Evolutionary conservation across 2,329 filamentous ascomycete species (phyloP).

Genomic region (Coniochaeta sp.): DNA sequence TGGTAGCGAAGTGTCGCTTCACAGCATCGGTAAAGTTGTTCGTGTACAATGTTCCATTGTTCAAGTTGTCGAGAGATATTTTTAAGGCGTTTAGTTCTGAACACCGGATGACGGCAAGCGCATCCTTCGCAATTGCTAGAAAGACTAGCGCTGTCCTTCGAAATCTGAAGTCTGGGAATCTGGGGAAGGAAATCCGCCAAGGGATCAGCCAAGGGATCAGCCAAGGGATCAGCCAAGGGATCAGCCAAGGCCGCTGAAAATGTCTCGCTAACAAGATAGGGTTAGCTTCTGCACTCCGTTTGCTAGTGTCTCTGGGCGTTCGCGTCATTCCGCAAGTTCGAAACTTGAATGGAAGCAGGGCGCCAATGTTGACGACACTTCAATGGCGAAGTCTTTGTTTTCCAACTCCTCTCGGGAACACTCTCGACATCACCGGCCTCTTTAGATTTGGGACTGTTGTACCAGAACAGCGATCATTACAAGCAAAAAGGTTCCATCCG

Average conservation of each 20-base stretch:
- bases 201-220: not conserved
- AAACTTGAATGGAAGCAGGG: not conserved
- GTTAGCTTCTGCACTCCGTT: too few relatives aligned
- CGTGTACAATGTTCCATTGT: not conserved
- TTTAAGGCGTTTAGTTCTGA: too few relatives aligned
- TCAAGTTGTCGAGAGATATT: not conserved
- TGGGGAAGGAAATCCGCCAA: not conserved
- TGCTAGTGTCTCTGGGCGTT: too few relatives aligned
- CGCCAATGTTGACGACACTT: not conserved
- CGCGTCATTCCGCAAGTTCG: not conserved
- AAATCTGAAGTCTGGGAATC: too few relatives aligned
- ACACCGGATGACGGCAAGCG: not conserved
- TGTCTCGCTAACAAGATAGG: not conserved
- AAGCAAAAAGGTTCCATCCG: not conserved
- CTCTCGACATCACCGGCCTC: too few relatives aligned
- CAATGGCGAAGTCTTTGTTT: not conserved
- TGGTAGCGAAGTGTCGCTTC: not conserved
- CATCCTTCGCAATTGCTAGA: not conserved
- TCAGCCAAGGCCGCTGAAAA: too few relatives aligned
- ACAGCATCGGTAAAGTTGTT: not conserved
- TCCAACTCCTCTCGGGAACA: not conserved
- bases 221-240: not conserved
- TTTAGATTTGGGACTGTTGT: too few relatives aligned
- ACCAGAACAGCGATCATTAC: too few relatives aligned
- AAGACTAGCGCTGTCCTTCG: not conserved